phyloP scores from a whole-genome alignment of 1,139 yeast species.

The Sugiyamaella xylanicola region DNA sequence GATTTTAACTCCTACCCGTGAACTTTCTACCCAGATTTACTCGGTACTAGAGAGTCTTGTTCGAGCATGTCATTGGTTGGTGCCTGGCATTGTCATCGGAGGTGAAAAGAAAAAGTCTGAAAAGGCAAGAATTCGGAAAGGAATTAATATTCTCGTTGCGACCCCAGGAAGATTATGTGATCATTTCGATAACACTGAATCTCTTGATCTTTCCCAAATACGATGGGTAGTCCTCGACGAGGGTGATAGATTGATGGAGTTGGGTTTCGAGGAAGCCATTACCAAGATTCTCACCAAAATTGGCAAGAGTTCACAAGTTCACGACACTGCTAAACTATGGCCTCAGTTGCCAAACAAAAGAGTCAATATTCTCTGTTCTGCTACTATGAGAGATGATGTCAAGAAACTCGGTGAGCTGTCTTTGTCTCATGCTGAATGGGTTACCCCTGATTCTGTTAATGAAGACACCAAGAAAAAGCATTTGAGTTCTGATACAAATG shows the following conservation, averaged over 20 bases:
- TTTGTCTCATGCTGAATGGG: conserved; percentile 66
- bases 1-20: conserved; percentile 90
- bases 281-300: conserved; percentile 66
- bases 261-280: conserved; percentile 94
- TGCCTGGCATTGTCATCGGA: conserved; percentile 92
- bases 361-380: conserved; percentile 86
- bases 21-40: conserved; percentile 89
- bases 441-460: conserved; percentile 44
- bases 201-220: conserved; percentile 68
- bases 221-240: conserved; percentile 89
- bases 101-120: conserved; percentile 94
- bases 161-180: conserved; percentile 93
- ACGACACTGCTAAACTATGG: conserved; percentile 39
- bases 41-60: conserved; percentile 68
- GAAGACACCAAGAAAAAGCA: conserved; percentile 22
- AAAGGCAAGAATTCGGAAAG: conserved; percentile 86
- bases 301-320: conserved; percentile 43
- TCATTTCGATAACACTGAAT: conserved; percentile 85
- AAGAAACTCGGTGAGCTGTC: conserved; percentile 78
- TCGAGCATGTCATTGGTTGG: conserved; percentile 72
- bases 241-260: conserved; percentile 92
- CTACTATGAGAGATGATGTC: conserved; percentile 84
- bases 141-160: conserved; percentile 84
- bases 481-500: conserved; percentile 2
- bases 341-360: conserved; percentile 68